These are phyloP conservation scores for Flaveria floridana DNA, from an alignment of 140 eudicot species.

Conservation along the genomic window DNA sequence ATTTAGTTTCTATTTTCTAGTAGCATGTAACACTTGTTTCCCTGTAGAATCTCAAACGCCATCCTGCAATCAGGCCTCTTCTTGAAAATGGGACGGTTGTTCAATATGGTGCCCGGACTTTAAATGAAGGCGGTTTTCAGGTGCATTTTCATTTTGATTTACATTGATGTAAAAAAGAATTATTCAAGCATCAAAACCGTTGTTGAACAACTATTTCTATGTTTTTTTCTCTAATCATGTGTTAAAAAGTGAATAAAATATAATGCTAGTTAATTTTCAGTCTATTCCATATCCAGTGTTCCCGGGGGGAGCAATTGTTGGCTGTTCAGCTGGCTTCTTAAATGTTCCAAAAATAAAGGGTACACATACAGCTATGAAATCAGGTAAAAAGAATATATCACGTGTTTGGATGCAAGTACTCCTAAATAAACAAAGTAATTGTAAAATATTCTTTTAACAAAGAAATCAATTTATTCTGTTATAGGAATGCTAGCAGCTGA, in stretches of 20 bases:
- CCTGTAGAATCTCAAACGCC: constrained; percentile 73
- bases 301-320: constrained; percentile 99
- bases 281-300: constrained; percentile 98
- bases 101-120: constrained; percentile 95
- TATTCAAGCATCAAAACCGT: neutral
- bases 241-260: constrained; percentile 29
- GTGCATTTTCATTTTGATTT: constrained; percentile 36
- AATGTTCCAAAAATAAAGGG: constrained; percentile 98
- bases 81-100: constrained; percentile 87
- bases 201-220: neutral
- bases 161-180: constrained; percentile 4
- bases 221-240: neutral
- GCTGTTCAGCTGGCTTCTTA: constrained; percentile 95
- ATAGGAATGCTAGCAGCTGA: constrained; percentile 96
- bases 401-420: constrained; percentile 1
- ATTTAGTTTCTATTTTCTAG: neutral
- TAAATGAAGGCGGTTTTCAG: constrained; percentile 99
- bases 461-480: constrained; percentile 13
- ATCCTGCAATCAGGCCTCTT: constrained; percentile 79
- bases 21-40: constrained; percentile 2
- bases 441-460: constrained; percentile 10
- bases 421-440: neutral
- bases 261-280: constrained; percentile 79
- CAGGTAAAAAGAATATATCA: constrained; percentile 50
- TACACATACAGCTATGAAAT: constrained; percentile 96